Evolutionary conservation across 179 eudicot genomes (phyloP).

Genomic region (Amaranthus tricolor): DNA sequence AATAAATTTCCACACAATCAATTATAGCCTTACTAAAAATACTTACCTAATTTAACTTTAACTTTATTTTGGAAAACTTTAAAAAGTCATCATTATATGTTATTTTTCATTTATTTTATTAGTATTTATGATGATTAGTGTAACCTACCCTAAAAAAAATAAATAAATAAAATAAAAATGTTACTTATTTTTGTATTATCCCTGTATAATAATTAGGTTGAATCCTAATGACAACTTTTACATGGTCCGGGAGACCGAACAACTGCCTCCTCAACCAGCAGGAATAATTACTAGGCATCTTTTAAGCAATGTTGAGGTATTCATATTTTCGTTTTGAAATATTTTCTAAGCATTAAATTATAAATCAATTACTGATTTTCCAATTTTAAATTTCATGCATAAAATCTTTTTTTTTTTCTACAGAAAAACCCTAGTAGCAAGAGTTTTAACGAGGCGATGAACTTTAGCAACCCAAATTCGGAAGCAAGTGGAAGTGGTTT

Average conservation of each 20-base stretch:
- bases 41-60: background rate
- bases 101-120: background rate
- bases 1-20: too few species aligned
- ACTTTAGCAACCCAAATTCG: constrained; percentile 8
- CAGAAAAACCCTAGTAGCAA: constrained; percentile 21
- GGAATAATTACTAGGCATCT: constrained; percentile 34
- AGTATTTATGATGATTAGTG: background rate
- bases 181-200: too few species aligned
- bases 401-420: background rate
- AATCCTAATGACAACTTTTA: constrained; percentile 16
- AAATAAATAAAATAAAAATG: background rate
- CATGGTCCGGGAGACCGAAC: constrained; percentile 8
- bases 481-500: constrained; percentile 9
- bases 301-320: constrained; percentile 34
- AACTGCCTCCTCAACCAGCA: constrained; percentile 5
- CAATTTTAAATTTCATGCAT: background rate
- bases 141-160: too few species aligned
- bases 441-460: background rate
- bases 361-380: background rate
- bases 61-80: background rate
- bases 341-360: background rate
- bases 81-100: background rate
- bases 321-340: background rate
- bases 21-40: too few species aligned
- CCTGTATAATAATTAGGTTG: constrained; percentile 11